Percentiles rank a stretch among this genome's conserved stretches.
Evolutionary conservation across 2,329 filamentous ascomycete genomes (phyloP).

Genomic region (Huntiella decipiens): DNA sequence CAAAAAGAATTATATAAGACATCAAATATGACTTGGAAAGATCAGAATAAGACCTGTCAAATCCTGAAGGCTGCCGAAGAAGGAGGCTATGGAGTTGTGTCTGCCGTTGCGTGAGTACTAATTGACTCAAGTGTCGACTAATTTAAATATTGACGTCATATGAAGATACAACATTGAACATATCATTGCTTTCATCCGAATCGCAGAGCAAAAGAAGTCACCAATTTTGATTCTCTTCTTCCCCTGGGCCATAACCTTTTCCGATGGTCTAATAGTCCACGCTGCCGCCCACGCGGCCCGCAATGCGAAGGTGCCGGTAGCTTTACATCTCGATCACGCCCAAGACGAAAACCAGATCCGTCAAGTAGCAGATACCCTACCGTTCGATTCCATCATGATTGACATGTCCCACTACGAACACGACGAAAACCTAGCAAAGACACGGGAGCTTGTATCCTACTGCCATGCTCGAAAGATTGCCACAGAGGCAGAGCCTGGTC

Average conservation of each 20-base stretch:
- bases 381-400: conserved; percentile 57
- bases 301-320: conserved; percentile 36
- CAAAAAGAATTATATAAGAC: background rate
- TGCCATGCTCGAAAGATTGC: conserved; percentile 45
- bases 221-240: conserved; percentile 54
- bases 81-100: conserved; percentile 34
- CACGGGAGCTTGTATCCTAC: conserved; percentile 38
- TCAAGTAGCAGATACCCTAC: conserved; percentile 32
- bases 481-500: conserved; percentile 49
- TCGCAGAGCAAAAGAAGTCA: conserved; percentile 46
- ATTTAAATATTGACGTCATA: background rate
- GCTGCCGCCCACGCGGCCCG: conserved; percentile 36
- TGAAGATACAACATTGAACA: conserved; percentile 43
- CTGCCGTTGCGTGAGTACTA: conserved; percentile 26
- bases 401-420: conserved; percentile 59
- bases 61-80: conserved; percentile 34
- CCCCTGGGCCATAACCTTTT: conserved; percentile 29
- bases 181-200: conserved; percentile 46
- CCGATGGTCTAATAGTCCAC: conserved; percentile 1
- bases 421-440: conserved; percentile 47
- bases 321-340: conserved; percentile 48
- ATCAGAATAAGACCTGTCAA: conserved; percentile 15
- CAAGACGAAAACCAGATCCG: conserved; percentile 40
- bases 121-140: background rate
- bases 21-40: background rate